Conservation (phyloP, 2,329 filamentous ascomycete genomes). For the Pseudopyricularia javanii region DNA sequence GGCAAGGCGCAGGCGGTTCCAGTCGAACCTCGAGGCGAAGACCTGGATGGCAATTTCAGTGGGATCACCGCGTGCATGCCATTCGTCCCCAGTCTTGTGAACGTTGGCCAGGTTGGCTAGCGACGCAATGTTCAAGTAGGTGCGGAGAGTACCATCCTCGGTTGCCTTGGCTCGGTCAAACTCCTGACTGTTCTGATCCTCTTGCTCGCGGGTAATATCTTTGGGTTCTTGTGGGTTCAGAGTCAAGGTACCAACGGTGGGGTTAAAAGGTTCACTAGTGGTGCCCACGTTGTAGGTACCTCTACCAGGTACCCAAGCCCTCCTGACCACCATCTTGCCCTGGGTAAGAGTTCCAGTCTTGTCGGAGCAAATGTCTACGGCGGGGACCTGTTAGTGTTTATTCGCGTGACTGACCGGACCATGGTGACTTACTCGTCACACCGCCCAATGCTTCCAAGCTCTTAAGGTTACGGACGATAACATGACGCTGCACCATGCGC, state of each 20-base stretch:
- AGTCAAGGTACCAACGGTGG: constrained; percentile 2
- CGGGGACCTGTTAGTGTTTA: constrained; percentile 14
- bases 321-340: constrained; percentile 47
- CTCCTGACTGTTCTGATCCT: neutral
- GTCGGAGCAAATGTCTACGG: constrained; percentile 47
- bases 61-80: constrained; percentile 47
- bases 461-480: constrained; percentile 44
- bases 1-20: constrained; percentile 35
- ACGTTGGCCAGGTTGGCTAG: constrained; percentile 49
- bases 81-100: constrained; percentile 32
- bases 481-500: constrained; percentile 28
- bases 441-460: constrained; percentile 44
- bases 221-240: constrained; percentile 3
- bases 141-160: neutral
- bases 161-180: neutral
- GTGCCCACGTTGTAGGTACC: constrained; percentile 43
- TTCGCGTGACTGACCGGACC: neutral
- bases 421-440: constrained; percentile 18
- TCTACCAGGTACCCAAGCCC: constrained; percentile 46
- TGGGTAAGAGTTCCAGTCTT: constrained; percentile 54
- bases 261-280: constrained; percentile 18
- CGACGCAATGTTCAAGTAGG: constrained; percentile 35
- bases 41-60: constrained; percentile 60
- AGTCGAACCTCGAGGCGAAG: constrained; percentile 50
- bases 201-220: constrained; percentile 14